Evolutionary conservation across 768 basidiomycete genomes (phyloP).

Genomic region (Suillus subaureus): DNA sequence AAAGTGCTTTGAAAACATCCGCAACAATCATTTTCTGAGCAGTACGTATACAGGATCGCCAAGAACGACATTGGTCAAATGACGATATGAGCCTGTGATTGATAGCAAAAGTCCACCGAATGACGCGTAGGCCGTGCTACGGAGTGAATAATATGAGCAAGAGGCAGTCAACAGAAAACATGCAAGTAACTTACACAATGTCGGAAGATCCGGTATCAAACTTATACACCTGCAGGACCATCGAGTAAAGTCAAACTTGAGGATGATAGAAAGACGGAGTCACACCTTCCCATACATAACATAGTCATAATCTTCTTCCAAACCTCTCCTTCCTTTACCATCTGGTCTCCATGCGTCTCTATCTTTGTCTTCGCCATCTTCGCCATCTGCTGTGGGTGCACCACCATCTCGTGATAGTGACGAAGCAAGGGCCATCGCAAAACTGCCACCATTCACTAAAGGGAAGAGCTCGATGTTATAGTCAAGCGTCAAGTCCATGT

Average conservation of each 20-base stretch:
- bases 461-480: slow-evolving; percentile 93
- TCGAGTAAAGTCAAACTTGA: slow-evolving; percentile 11
- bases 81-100: slow-evolving; percentile 87
- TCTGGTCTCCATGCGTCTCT: slow-evolving; percentile 83
- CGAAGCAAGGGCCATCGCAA: slow-evolving; percentile 85
- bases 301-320: slow-evolving; percentile 97
- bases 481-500: slow-evolving; percentile 92
- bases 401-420: slow-evolving; percentile 64
- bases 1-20: not conserved
- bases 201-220: not conserved
- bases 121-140: slow-evolving; percentile 91
- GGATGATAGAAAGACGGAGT: not conserved
- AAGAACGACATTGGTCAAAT: slow-evolving; percentile 88
- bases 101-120: slow-evolving; percentile 97
- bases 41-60: slow-evolving; percentile 93
- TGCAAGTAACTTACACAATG: slow-evolving; percentile 65
- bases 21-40: slow-evolving; percentile 63
- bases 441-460: slow-evolving; percentile 62
- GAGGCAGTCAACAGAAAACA: slow-evolving; percentile 7
- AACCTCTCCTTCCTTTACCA: slow-evolving; percentile 73
- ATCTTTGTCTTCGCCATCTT: slow-evolving; percentile 65
- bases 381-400: slow-evolving; percentile 45
- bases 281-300: slow-evolving; percentile 97
- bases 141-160: not conserved
- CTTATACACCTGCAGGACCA: not conserved